These are phyloP conservation scores for Diaporthe sp. DNA, from an alignment of 2,329 filamentous ascomycete species.

Conservation along the genomic window DNA sequence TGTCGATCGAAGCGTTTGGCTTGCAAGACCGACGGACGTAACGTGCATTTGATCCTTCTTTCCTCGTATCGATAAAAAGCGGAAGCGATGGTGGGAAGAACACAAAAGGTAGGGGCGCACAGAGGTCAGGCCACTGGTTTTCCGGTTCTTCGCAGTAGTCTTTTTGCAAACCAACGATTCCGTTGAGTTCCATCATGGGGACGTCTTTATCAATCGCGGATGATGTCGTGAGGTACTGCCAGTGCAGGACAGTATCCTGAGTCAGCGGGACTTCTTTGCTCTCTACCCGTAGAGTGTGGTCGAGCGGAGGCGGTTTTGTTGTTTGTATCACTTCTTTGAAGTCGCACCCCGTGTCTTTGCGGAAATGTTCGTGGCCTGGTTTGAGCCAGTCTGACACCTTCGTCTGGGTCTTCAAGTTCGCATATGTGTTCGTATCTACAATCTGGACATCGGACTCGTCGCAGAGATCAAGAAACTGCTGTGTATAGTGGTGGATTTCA, in stretches of 20 bases:
- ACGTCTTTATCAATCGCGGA: constrained; percentile 68
- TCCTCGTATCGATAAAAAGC: constrained; percentile 91
- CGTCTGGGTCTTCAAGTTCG: constrained; percentile 80
- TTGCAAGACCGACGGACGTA: constrained; percentile 94
- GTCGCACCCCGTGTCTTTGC: constrained; percentile 75
- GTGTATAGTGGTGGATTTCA: constrained; percentile 77
- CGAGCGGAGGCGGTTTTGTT: constrained; percentile 49
- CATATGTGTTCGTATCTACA: constrained; percentile 82
- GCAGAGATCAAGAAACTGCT: constrained; percentile 82
- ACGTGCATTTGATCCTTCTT: constrained; percentile 86
- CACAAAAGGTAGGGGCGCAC: constrained; percentile 78
- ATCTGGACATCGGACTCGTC: constrained; percentile 71
- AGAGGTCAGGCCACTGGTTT: constrained; percentile 78
- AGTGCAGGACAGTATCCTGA: constrained; percentile 73
- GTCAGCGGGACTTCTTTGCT: constrained; percentile 61
- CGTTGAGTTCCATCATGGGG: constrained; percentile 80
- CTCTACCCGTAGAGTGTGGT: constrained; percentile 63
- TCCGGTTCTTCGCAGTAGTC: constrained; percentile 77
- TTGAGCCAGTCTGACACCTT: constrained; percentile 84
- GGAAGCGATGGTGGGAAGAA: constrained; percentile 91
- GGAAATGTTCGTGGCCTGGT: constrained; percentile 75
- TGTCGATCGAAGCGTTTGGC: constrained; percentile 90
- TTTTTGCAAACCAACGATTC: constrained; percentile 79
- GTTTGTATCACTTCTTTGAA: constrained; percentile 77
- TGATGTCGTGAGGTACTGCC: constrained; percentile 74